phyloP scores from a whole-genome alignment of 2,329 filamentous ascomycete genomes.

The Ascochyta lentis region DNA sequence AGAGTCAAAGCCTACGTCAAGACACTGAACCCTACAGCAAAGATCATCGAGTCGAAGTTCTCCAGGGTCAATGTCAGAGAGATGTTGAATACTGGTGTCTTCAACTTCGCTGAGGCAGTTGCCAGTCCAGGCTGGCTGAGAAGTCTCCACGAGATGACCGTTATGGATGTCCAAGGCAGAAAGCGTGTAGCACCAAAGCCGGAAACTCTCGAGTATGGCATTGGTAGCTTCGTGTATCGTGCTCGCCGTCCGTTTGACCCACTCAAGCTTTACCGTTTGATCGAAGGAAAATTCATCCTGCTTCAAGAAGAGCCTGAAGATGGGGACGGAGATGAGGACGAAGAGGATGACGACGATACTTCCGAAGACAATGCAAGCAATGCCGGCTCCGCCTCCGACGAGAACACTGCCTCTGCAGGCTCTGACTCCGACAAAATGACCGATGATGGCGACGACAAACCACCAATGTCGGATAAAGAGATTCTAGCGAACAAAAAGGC shows the following conservation, averaged over 20 bases:
- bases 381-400: slow-evolving; percentile 26
- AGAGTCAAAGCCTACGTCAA: slow-evolving; percentile 62
- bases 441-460: slow-evolving; percentile 45
- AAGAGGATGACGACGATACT: slow-evolving; percentile 28
- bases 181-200: slow-evolving; percentile 69
- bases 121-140: slow-evolving; percentile 73
- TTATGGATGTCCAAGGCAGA: slow-evolving; percentile 62
- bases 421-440: slow-evolving; percentile 26
- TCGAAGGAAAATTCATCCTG: slow-evolving; percentile 54
- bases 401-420: slow-evolving; percentile 21
- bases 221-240: slow-evolving; percentile 73
- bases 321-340: slow-evolving; percentile 30
- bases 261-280: slow-evolving; percentile 48
- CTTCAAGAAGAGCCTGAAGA: slow-evolving; percentile 49
- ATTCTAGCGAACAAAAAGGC: slow-evolving; percentile 65
- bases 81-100: slow-evolving; percentile 70
- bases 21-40: slow-evolving; percentile 71
- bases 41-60: slow-evolving; percentile 66
- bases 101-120: slow-evolving; percentile 69
- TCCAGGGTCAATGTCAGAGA: slow-evolving; percentile 66
- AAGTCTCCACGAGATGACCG: slow-evolving; percentile 71
- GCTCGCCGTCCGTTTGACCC: slow-evolving; percentile 57
- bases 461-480: slow-evolving; percentile 39
- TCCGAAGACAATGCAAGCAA: slow-evolving; percentile 9
- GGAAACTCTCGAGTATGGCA: slow-evolving; percentile 75